Evolutionary conservation across 257 asterid species (phyloP).

Genomic region (Penstemon eatonii): DNA sequence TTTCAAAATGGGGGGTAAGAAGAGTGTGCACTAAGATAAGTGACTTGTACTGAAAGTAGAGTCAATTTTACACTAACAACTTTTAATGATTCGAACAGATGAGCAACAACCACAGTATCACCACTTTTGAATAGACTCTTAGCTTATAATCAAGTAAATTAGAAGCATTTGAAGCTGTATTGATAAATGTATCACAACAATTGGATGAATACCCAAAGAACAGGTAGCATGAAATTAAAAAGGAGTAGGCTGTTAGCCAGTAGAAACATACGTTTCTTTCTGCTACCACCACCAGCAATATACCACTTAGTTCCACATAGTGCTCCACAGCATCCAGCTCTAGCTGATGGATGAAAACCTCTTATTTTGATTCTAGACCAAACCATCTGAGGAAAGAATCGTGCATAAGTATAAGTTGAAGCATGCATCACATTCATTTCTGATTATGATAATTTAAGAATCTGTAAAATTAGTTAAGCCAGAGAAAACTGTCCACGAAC

Average conservation of each 20-base stretch:
- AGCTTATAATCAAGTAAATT: constrained; percentile 11
- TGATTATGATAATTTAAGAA: constrained; percentile 21
- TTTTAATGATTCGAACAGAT: background rate
- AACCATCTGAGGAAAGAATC: constrained; percentile 63
- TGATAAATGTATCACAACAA: background rate
- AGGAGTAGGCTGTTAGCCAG: constrained; percentile 15
- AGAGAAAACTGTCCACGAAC: constrained; percentile 45
- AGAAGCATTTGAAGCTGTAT: background rate
- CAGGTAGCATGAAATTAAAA: constrained; percentile 14
- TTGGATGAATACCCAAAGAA: constrained; percentile 13
- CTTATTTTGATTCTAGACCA: constrained; percentile 87
- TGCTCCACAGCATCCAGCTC: constrained; percentile 98
- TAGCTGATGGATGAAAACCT: constrained; percentile 94
- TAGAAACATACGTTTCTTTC: constrained; percentile 70
- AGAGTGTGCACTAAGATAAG: constrained; percentile 12
- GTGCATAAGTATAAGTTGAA: too few species aligned
- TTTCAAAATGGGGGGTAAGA: constrained; percentile 4
- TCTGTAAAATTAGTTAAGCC: background rate
- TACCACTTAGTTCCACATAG: constrained; percentile 95
- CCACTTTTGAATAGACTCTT: background rate
- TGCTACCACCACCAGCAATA: constrained; percentile 96
- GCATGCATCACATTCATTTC: background rate
- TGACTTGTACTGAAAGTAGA: constrained; percentile 1
- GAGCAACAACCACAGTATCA: constrained; percentile 6
- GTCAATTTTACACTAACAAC: constrained; percentile 1